Conservation (phyloP, 331 rosid genomes). For the Quercus phellos region DNA sequence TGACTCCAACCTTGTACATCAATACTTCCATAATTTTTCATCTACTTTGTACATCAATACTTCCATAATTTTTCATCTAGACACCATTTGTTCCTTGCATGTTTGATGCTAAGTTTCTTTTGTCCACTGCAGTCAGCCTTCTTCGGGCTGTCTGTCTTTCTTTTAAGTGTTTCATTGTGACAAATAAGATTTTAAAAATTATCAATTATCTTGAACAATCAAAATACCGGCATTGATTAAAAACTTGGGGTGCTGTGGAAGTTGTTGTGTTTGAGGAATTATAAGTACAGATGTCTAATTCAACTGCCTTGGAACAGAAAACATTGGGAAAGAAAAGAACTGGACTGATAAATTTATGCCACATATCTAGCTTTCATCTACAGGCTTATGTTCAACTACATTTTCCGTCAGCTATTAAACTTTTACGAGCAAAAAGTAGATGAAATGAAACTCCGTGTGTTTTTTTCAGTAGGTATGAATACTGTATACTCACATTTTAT, state of each 20-base stretch:
- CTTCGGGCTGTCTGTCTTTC: background rate
- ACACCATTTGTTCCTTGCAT: background rate
- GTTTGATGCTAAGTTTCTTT: background rate
- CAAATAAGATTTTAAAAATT: background rate
- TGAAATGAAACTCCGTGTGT: background rate
- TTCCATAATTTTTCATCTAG: slow-evolving; percentile 1
- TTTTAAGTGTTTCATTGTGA: no score
- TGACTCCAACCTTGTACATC: slow-evolving; percentile 3
- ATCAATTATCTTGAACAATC: background rate
- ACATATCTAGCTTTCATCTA: background rate
- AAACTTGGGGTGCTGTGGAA: no score
- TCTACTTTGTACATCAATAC: slow-evolving; percentile 1
- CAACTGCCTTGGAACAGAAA: background rate
- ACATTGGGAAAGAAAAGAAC: no score
- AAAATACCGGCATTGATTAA: no score
- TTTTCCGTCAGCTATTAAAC: background rate
- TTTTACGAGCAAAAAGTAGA: background rate
- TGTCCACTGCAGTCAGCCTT: background rate
- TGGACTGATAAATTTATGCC: no score
- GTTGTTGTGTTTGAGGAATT: background rate
- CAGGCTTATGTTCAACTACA: background rate
- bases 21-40: slow-evolving; percentile 6
- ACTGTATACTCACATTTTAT: background rate
- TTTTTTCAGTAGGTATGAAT: background rate
- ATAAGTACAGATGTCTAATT: background rate